phyloP scores from a whole-genome alignment of 495 filamentous ascomycete genomes.

The Hypoxylon lenormandii region DNA sequence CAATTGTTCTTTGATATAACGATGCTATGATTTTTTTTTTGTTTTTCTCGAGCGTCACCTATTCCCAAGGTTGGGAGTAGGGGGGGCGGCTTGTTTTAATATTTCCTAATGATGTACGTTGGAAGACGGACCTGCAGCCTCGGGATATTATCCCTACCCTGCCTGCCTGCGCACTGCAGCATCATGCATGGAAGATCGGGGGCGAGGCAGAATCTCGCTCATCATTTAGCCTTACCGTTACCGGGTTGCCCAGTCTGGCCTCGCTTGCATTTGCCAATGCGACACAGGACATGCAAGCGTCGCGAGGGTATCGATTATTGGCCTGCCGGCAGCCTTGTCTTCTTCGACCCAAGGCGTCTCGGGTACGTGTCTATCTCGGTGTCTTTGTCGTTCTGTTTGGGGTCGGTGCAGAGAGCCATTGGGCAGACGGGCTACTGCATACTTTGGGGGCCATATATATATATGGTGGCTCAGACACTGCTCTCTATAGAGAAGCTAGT shows the following conservation, averaged over 20 bases:
- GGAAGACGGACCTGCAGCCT: slow-evolving; percentile 20
- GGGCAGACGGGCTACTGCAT: slow-evolving; percentile 19
- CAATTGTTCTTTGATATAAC: slow-evolving; percentile 21
- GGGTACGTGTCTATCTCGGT: slow-evolving; percentile 23
- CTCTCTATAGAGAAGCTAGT: slow-evolving; percentile 9
- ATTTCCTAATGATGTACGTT: not conserved
- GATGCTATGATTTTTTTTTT: slow-evolving; percentile 7
- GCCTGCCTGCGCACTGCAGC: slow-evolving; percentile 25
- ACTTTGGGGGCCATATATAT: slow-evolving; percentile 1
- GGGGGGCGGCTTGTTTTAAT: slow-evolving; percentile 5
- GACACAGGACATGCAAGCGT: slow-evolving; percentile 32
- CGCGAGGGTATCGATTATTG: slow-evolving; percentile 4
- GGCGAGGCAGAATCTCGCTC: slow-evolving; percentile 32
- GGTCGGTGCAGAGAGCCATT: slow-evolving; percentile 19
- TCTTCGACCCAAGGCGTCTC: not conserved
- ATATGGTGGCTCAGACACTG: not conserved
- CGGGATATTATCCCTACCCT: slow-evolving; percentile 7
- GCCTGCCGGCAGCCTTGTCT: slow-evolving; percentile 30
- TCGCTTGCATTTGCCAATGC: slow-evolving; percentile 31
- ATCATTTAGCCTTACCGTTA: slow-evolving; percentile 31
- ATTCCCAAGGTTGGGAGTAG: not conserved
- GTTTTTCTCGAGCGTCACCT: not conserved
- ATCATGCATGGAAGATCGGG: slow-evolving; percentile 33
- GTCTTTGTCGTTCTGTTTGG: no score
- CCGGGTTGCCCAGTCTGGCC: slow-evolving; percentile 24